Evolutionary conservation across 2,329 filamentous ascomycete genomes (phyloP), one percentile per base, ranked within the genome.

Genomic region (Monilinia laxa): DNA sequence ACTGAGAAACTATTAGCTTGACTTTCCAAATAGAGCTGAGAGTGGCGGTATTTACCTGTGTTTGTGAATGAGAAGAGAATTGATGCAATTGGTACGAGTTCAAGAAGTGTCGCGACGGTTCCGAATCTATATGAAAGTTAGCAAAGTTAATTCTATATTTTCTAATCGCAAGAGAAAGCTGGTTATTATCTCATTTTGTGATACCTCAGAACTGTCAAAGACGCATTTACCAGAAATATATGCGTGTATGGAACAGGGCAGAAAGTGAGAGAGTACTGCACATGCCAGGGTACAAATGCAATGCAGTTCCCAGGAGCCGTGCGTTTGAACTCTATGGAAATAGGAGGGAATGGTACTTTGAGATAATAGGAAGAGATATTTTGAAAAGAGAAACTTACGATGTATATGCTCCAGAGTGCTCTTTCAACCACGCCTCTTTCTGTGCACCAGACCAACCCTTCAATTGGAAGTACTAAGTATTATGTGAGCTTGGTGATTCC

Each of bases 11-110:
- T 1, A 20, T 65, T 65, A 62, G 68, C 4, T 65, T 54, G n/a
- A 31, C 12, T 65, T 11, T 45, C 16, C 53, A 1, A 62, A 6
- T 12, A 42, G 18, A 49, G 35, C 14, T 38, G 20, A 62, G 55
- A 38, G 20, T 20, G 42, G 11, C n/a, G 10, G 23, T 28, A 53
- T 23, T 49, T 80, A 85, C 86, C 85, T 1, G 91, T 90, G 77
- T 97, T 97, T 20, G 93, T 97, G 77, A 96, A 97, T 0, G 90
- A 85, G 75, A 97, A 96, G 68, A 94, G 83, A 64, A 97, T 90
- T 7, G 91, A 93, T 9, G 84, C 87, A 69, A 97, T 80, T 0
- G 94, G 94, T 2, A 97, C 80, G 82, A 97, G 89, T 76, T 97
- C 93, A 4, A 97, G 83, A 0, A 95, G 79, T 58, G 91, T 92